Evolutionary conservation across 192 early-diverging fungal species (phyloP).

Genomic region (Chytriomyces hyalinus): DNA sequence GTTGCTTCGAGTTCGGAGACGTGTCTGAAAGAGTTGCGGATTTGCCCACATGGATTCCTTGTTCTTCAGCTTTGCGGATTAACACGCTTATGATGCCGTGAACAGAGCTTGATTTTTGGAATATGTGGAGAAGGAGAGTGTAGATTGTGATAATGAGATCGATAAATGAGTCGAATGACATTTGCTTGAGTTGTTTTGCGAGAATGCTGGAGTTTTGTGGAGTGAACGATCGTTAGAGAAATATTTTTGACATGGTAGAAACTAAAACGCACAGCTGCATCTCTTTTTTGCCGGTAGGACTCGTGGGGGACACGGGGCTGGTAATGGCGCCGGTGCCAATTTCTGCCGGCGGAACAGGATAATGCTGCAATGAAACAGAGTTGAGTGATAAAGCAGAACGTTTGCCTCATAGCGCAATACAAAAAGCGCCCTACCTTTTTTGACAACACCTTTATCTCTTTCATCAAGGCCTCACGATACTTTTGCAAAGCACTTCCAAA

Average conservation of each 20-base stretch:
- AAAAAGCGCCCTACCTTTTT: constrained; percentile 64
- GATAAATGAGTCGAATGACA: constrained; percentile 87
- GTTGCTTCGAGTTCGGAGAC: constrained; percentile 12
- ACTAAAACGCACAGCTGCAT: constrained; percentile 43
- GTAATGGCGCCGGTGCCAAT: neutral
- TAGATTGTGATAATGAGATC: constrained; percentile 78
- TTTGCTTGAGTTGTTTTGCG: constrained; percentile 70
- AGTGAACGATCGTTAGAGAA: neutral
- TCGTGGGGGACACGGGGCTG: constrained; percentile 25
- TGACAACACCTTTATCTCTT: constrained; percentile 77
- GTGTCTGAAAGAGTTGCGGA: constrained; percentile 26
- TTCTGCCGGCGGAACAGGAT: constrained; percentile 33
- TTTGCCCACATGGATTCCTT: constrained; percentile 50
- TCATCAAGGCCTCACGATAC: constrained; percentile 77
- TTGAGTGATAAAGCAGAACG: constrained; percentile 36
- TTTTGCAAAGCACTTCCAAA: constrained; percentile 70
- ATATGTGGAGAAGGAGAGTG: constrained; percentile 71
- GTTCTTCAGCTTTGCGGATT: constrained; percentile 64
- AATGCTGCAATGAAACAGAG: constrained; percentile 8
- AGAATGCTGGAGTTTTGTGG: constrained; percentile 50
- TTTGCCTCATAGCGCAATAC: constrained; percentile 1
- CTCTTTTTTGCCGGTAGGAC: constrained; percentile 36
- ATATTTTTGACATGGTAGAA: neutral
- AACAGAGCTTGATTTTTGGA: constrained; percentile 74
- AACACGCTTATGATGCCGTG: constrained; percentile 72